Evolutionary conservation across 768 basidiomycete genomes (phyloP).

Genomic region (Omphalotus guepiniiformis): DNA sequence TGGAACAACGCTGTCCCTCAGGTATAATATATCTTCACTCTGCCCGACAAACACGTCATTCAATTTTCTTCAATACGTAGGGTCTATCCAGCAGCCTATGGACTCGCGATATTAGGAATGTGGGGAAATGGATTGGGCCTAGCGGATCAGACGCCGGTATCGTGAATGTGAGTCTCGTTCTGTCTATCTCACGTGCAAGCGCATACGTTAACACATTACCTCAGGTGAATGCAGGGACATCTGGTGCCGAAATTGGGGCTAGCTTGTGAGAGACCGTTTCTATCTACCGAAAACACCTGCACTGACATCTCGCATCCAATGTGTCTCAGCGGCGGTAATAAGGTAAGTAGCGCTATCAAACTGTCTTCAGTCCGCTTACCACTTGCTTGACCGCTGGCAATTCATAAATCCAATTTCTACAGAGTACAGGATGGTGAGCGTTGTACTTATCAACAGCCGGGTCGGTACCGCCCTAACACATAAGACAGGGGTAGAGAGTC

Average conservation of each 20-base stretch:
- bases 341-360: slow-evolving; percentile 45
- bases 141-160: slow-evolving; percentile 88
- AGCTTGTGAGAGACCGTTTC: slow-evolving; percentile 22
- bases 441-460: slow-evolving; percentile 10
- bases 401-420: slow-evolving; percentile 8
- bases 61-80: slow-evolving; percentile 25
- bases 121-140: slow-evolving; percentile 92
- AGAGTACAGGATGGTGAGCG: slow-evolving; percentile 82
- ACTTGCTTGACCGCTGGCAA: not conserved
- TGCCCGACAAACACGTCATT: slow-evolving; percentile 4
- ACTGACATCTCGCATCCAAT: slow-evolving; percentile 10
- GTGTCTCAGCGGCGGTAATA: slow-evolving; percentile 67
- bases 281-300: not conserved
- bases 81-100: slow-evolving; percentile 91
- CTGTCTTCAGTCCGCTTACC: too few species aligned
- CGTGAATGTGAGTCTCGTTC: slow-evolving; percentile 64
- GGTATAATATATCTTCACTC: slow-evolving; percentile 26
- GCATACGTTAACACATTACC: slow-evolving; percentile 5
- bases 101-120: slow-evolving; percentile 77
- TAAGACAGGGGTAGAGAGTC: slow-evolving; percentile 84
- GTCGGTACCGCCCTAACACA: slow-evolving; percentile 12
- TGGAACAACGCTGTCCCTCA: slow-evolving; percentile 92
- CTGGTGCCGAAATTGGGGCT: slow-evolving; percentile 64
- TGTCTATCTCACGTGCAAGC: not conserved
- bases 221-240: slow-evolving; percentile 58